A percentile compares a stretch with the other conserved stretches of the same genome.
phyloP scores from a whole-genome alignment of 768 basidiomycete genomes.

The Lactarius sanguifluus region DNA sequence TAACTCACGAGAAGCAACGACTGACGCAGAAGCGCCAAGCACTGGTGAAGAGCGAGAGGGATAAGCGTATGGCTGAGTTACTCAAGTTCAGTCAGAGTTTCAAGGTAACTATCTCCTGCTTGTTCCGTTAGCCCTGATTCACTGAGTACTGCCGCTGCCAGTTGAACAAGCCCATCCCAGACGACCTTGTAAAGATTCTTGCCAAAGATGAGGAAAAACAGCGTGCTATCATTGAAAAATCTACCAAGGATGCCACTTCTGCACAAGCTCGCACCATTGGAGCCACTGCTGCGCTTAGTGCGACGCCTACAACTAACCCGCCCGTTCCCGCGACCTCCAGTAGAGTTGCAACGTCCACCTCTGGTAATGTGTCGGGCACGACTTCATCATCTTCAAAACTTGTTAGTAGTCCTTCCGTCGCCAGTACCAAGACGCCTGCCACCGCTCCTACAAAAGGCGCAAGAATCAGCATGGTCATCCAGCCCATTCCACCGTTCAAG shows the following conservation, averaged over 20 bases:
- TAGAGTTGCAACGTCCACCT: conserved; percentile 27
- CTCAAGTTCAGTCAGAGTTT: conserved; percentile 92
- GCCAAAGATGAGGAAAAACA: conserved; percentile 95
- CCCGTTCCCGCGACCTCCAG: conserved; percentile 38
- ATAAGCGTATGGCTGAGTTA: conserved; percentile 89
- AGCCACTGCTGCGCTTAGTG: conserved; percentile 39
- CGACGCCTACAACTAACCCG: conserved; percentile 44
- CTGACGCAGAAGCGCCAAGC: conserved; percentile 89
- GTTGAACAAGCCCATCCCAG: conserved; percentile 94
- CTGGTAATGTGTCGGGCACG: conserved; percentile 17
- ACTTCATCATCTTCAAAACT: conserved; percentile 25
- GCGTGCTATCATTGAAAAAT: conserved; percentile 76
- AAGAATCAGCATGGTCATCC: conserved; percentile 73
- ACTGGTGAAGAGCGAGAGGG: conserved; percentile 88
- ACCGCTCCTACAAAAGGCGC: conserved; percentile 24
- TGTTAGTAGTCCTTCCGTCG: conserved; percentile 25
- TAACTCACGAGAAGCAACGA: conserved; percentile 87
- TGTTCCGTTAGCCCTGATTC: not conserved
- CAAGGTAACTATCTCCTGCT: conserved; percentile 59
- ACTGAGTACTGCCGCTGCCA: conserved; percentile 34
- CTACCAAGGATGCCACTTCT: conserved; percentile 64
- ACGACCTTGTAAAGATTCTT: conserved; percentile 88
- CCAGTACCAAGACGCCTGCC: conserved; percentile 13
- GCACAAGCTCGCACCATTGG: conserved; percentile 65
- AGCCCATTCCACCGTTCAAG: conserved; percentile 88